A percentile compares a stretch with the other conserved stretches of the same genome.
These are phyloP conservation scores for Cronartium ribicola DNA, from an alignment of 1,284 basidiomycete genomes.

Conservation along the genomic window DNA sequence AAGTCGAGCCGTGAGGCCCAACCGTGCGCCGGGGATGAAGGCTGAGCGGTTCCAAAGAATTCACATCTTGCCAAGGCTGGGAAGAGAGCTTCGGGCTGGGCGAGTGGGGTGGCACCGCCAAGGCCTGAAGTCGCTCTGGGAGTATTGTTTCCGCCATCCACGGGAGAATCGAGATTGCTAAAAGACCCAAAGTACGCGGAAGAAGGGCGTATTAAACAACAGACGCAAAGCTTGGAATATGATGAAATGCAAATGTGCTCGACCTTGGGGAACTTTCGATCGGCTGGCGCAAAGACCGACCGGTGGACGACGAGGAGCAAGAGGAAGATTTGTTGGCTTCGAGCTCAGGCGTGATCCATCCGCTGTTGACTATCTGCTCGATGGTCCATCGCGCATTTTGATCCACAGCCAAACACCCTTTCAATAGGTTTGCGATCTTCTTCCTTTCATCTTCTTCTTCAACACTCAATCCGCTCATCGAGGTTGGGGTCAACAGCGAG, in stretches of 20 bases:
- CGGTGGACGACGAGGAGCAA: not conserved
- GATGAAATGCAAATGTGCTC: slow-evolving; percentile 1
- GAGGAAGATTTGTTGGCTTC: not conserved
- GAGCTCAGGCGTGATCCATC: slow-evolving; percentile 9
- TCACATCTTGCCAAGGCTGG: too few species aligned
- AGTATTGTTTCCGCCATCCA: not conserved
- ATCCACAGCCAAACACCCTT: slow-evolving; percentile 27
- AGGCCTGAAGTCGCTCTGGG: not conserved
- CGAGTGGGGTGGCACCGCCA: not conserved
- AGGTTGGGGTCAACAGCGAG: not conserved
- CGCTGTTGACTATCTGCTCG: slow-evolving; percentile 7
- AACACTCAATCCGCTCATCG: not conserved
- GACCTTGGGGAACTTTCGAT: not conserved
- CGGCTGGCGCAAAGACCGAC: not conserved
- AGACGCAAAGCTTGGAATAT: not conserved
- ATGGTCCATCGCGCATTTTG: slow-evolving; percentile 16
- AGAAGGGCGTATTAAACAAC: not conserved
- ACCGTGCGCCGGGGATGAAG: not conserved
- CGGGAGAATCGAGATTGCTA: not conserved
- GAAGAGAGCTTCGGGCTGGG: not conserved
- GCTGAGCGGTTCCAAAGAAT: not conserved
- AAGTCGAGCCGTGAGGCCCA: not conserved
- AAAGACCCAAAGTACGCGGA: slow-evolving; percentile 2
- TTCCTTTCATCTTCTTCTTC: slow-evolving; percentile 12
- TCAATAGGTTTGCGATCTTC: slow-evolving; percentile 20